Percentiles rank a stretch among this genome's conserved stretches.
These are phyloP conservation scores for Globisporangium yorkense DNA, from an alignment of 352 stramenopile genomes.

Conservation along the genomic window DNA sequence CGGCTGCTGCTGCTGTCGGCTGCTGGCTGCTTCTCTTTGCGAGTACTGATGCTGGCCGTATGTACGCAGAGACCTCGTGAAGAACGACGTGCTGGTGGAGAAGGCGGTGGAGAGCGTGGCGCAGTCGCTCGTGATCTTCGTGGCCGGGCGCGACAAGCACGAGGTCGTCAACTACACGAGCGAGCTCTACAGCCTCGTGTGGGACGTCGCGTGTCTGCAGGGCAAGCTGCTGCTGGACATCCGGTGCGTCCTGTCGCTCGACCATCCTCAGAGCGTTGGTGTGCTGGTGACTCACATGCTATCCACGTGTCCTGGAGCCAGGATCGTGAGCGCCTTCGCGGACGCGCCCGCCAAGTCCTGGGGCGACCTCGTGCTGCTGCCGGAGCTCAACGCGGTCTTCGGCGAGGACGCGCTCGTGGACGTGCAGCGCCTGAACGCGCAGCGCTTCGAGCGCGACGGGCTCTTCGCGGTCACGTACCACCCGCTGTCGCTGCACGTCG, in stretches of 20 bases:
- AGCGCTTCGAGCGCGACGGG: constrained; percentile 50
- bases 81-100: constrained; percentile 74
- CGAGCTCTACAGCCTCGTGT: constrained; percentile 68
- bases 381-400: constrained; percentile 66
- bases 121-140: constrained; percentile 52
- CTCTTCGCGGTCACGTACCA: constrained; percentile 61
- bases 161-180: constrained; percentile 74
- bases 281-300: background rate
- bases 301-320: constrained; percentile 7
- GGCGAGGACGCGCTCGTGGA: constrained; percentile 51
- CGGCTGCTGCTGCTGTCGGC: too few species aligned
- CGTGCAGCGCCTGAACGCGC: constrained; percentile 56
- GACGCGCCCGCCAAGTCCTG: constrained; percentile 27
- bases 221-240: constrained; percentile 63
- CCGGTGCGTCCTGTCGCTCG: constrained; percentile 19
- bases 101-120: constrained; percentile 42
- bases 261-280: background rate
- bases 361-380: constrained; percentile 54
- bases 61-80: constrained; percentile 34
- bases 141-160: constrained; percentile 45
- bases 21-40: background rate
- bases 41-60: too few species aligned
- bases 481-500: constrained; percentile 45
- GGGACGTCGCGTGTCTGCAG: constrained; percentile 53
- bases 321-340: constrained; percentile 34